Evolutionary conservation across 176 grass and related monocot species (phyloP).

Genomic region (Melocanna baccifera): DNA sequence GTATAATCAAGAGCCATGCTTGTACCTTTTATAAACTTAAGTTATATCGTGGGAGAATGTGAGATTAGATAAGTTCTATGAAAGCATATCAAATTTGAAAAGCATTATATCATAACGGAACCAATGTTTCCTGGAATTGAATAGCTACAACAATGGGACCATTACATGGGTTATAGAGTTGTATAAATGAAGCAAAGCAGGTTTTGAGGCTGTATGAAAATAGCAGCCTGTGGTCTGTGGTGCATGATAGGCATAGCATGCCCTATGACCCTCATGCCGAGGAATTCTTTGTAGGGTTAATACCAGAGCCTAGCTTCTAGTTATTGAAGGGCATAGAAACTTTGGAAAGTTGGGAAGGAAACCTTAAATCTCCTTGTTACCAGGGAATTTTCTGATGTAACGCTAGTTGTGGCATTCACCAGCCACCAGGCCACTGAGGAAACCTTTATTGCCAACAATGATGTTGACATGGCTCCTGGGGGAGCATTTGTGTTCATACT

Average conservation of each 20-base stretch:
- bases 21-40: conserved; percentile 11
- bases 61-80: conserved; percentile 4
- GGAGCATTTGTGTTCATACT: neutral
- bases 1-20: neutral
- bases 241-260: neutral
- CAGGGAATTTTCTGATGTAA: neutral
- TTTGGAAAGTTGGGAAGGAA: neutral
- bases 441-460: neutral
- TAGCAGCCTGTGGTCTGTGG: neutral
- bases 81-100: conserved; percentile 18
- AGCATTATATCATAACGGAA: neutral
- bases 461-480: neutral
- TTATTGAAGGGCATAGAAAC: neutral
- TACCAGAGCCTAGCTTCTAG: neutral
- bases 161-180: neutral
- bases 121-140: neutral
- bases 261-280: neutral
- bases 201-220: neutral
- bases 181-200: neutral
- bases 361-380: neutral
- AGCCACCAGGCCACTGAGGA: neutral
- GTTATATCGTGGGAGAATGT: neutral
- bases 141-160: neutral
- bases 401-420: neutral
- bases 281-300: neutral